A percentile compares a stretch with the other conserved stretches of the same genome.
phyloP scores from a whole-genome alignment of 2,329 filamentous ascomycete genomes.

The Tolypocladium pustulatum region DNA sequence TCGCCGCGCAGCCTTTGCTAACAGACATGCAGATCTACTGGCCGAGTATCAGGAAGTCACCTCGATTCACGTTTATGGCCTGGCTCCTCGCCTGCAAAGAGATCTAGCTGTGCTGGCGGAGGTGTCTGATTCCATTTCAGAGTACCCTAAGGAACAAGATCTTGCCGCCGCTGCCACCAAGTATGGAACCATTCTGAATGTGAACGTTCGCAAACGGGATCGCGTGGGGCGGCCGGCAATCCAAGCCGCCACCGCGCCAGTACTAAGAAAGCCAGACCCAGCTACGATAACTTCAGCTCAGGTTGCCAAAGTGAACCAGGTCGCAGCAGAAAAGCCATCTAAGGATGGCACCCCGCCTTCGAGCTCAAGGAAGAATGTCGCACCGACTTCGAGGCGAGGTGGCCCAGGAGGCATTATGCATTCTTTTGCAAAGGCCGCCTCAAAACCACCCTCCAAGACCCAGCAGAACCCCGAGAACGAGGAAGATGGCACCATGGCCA shows the following conservation, averaged over 20 bases:
- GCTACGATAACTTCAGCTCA: constrained; percentile 4
- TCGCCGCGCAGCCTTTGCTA: background rate
- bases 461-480: constrained; percentile 29
- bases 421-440: constrained; percentile 58
- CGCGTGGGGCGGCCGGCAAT: constrained; percentile 22
- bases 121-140: constrained; percentile 51
- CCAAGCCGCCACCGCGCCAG: constrained; percentile 14
- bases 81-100: constrained; percentile 59
- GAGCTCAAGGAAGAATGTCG: constrained; percentile 19
- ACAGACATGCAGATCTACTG: constrained; percentile 44
- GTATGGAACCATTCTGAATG: constrained; percentile 69
- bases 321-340: constrained; percentile 11
- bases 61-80: constrained; percentile 79
- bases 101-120: constrained; percentile 64
- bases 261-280: constrained; percentile 16
- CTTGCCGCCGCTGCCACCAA: constrained; percentile 45
- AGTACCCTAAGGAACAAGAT: constrained; percentile 46
- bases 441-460: constrained; percentile 29
- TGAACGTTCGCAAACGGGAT: constrained; percentile 46
- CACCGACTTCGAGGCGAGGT: constrained; percentile 41
- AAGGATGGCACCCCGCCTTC: constrained; percentile 14
- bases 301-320: constrained; percentile 18
- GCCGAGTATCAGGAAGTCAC: constrained; percentile 60
- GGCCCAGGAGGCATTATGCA: constrained; percentile 59
- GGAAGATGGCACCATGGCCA: constrained; percentile 17